These are phyloP conservation scores for Melastoma candidum DNA, from an alignment of 441 rosid genomes.

Conservation along the genomic window DNA sequence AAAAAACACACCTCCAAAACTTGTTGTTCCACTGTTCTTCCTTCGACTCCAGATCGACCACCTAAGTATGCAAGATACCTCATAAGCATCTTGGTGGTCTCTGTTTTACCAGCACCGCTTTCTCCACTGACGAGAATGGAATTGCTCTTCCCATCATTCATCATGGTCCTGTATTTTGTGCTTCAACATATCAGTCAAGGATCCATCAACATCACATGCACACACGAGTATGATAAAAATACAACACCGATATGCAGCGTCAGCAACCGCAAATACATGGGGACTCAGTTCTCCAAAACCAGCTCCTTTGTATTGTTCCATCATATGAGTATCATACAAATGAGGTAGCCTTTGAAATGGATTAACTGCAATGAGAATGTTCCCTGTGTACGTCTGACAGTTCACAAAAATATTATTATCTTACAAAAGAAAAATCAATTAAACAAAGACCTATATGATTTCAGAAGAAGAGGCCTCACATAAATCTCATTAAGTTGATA, in stretches of 20 bases:
- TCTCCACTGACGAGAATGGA: conserved; percentile 76
- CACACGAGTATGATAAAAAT: neutral
- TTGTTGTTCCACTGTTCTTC: conserved; percentile 74
- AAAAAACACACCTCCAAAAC: conserved; percentile 51
- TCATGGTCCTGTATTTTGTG: conserved; percentile 47
- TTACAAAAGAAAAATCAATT: conserved; percentile 10
- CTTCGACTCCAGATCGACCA: conserved; percentile 67
- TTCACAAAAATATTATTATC: conserved; percentile 9
- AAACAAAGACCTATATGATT: neutral
- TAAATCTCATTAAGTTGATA: conserved; percentile 70
- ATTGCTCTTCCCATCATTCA: conserved; percentile 63
- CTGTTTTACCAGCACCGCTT: conserved; percentile 84
- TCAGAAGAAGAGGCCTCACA: conserved; percentile 30
- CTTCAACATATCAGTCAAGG: conserved; percentile 20
- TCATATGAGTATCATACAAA: conserved; percentile 71
- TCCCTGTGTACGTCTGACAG: conserved; percentile 63
- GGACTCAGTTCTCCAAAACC: conserved; percentile 66
- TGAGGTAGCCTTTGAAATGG: conserved; percentile 76
- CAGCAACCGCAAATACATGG: conserved; percentile 74
- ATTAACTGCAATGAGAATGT: conserved; percentile 65
- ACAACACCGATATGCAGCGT: conserved; percentile 57
- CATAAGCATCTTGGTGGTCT: conserved; percentile 79
- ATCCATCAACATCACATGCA: neutral
- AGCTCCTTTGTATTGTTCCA: conserved; percentile 61
- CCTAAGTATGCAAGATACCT: conserved; percentile 65